Percentiles rank a stretch among this genome's conserved stretches.
These are phyloP conservation scores for Coemansia sp. DNA, from an alignment of 192 early-diverging fungal species.

Conservation along the genomic window DNA sequence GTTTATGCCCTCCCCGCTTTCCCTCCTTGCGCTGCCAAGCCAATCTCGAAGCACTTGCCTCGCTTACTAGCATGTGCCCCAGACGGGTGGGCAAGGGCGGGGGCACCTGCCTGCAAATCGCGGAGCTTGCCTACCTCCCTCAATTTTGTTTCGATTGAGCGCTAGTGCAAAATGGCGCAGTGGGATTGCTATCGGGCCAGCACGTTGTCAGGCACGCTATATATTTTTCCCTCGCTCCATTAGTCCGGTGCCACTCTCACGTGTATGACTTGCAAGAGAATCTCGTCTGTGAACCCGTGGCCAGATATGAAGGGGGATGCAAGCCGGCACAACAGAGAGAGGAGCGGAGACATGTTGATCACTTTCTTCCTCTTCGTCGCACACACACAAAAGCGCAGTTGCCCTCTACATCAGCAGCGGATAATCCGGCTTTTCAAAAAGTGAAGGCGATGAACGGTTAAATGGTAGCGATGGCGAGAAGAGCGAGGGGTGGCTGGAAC, in stretches of 20 bases:
- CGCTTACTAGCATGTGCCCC: constrained; percentile 6
- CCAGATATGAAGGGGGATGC: background rate
- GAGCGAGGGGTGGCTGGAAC: background rate
- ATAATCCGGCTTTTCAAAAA: constrained; percentile 10
- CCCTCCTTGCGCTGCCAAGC: background rate
- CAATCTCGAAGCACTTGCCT: constrained; percentile 1
- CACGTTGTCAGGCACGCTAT: background rate
- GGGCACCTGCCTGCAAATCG: background rate
- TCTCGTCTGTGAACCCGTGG: constrained; percentile 12
- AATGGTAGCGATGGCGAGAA: constrained; percentile 4
- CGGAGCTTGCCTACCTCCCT: background rate
- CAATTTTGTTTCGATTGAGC: constrained; percentile 2
- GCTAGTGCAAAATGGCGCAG: background rate
- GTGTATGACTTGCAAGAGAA: background rate
- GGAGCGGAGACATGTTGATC: constrained; percentile 2
- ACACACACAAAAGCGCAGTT: background rate
- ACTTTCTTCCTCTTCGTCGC: background rate
- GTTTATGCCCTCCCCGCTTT: background rate
- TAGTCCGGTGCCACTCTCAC: constrained; percentile 1
- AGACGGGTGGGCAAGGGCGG: background rate
- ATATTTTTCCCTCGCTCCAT: background rate
- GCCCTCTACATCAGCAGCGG: background rate
- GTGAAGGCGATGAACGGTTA: constrained; percentile 3
- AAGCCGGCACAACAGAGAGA: background rate
- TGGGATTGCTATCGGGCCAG: background rate